Percentiles rank a stretch among this genome's conserved stretches.
Evolutionary conservation across 805 yeast species (phyloP).

Genomic region (Teunomyces panamensis): DNA sequence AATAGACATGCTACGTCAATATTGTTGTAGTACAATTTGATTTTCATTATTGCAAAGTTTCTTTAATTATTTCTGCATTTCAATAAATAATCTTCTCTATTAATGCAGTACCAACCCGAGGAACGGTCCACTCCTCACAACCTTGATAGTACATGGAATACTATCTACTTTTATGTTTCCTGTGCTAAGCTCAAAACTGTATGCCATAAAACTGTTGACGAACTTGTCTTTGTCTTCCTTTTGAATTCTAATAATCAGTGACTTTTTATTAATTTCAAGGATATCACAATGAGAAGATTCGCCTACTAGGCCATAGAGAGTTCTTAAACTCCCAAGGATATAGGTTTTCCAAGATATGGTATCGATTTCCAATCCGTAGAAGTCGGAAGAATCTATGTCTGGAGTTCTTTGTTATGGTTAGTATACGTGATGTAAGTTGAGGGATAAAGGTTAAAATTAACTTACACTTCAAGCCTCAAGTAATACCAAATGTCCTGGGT

Average conservation of each 20-base stretch:
- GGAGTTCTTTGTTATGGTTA: slow-evolving; percentile 11
- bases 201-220: slow-evolving; percentile 27
- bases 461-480: slow-evolving; percentile 14
- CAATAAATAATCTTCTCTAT: too few relatives aligned
- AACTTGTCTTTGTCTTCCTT: slow-evolving; percentile 27
- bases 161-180: background rate
- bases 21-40: too few relatives aligned
- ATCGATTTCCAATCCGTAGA: slow-evolving; percentile 8
- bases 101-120: slow-evolving; percentile 14
- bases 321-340: slow-evolving; percentile 11
- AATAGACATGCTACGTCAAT: too few relatives aligned
- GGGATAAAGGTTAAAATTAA: background rate
- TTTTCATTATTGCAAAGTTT: background rate
- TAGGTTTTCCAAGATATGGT: slow-evolving; percentile 18
- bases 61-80: too few relatives aligned
- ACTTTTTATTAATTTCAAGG: slow-evolving; percentile 8
- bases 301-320: slow-evolving; percentile 17
- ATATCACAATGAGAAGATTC: slow-evolving; percentile 17
- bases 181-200: slow-evolving; percentile 26
- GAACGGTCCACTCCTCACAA: slow-evolving; percentile 15
- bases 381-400: slow-evolving; percentile 5
- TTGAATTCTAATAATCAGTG: slow-evolving; percentile 25
- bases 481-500: slow-evolving; percentile 13
- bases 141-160: slow-evolving; percentile 4
- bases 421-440: slow-evolving; percentile 1